A percentile compares a stretch with the other conserved stretches of the same genome.
Conservation (phyloP, 176 grass and related monocot species). For the Areca catechu region DNA sequence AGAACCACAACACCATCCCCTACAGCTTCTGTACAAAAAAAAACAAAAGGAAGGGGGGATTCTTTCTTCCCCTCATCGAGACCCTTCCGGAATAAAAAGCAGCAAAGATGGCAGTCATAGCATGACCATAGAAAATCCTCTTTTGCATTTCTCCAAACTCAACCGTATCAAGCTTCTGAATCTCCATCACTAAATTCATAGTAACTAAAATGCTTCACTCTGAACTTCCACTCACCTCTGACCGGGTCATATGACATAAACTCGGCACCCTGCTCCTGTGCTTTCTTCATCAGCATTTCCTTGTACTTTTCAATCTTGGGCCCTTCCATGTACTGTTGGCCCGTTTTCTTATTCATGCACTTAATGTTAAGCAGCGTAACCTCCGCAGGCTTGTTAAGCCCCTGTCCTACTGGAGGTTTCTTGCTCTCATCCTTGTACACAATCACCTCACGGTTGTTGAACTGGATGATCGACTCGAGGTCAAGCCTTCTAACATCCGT, state of each 20-base stretch:
- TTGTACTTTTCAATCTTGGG: constrained; percentile 56
- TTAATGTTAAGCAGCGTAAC: constrained; percentile 83
- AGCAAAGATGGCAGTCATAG: too few species aligned
- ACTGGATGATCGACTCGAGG: constrained; percentile 61
- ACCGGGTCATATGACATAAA: constrained; percentile 49
- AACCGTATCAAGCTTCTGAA: too few species aligned
- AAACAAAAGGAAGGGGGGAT: too few species aligned
- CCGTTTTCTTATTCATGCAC: constrained; percentile 66
- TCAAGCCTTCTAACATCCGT: constrained; percentile 67
- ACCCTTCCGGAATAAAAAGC: too few species aligned
- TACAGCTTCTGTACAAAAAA: too few species aligned
- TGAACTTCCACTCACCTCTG: constrained; percentile 91
- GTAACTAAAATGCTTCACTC: constrained; percentile 54
- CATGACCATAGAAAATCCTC: too few species aligned
- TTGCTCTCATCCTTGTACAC: constrained; percentile 71
- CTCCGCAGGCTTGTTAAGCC: constrained; percentile 67
- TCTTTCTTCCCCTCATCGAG: too few species aligned
- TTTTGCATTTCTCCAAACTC: too few species aligned
- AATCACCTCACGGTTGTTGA: constrained; percentile 75
- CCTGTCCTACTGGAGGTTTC: constrained; percentile 74
- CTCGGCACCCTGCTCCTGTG: constrained; percentile 58
- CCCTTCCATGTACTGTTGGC: constrained; percentile 31
- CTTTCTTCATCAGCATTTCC: constrained; percentile 54
- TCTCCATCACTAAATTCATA: constrained; percentile 5
- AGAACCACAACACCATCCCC: too few species aligned